Evolutionary conservation across 1,139 yeast genomes (phyloP).

Genomic region (Ogataea hybrid): DNA sequence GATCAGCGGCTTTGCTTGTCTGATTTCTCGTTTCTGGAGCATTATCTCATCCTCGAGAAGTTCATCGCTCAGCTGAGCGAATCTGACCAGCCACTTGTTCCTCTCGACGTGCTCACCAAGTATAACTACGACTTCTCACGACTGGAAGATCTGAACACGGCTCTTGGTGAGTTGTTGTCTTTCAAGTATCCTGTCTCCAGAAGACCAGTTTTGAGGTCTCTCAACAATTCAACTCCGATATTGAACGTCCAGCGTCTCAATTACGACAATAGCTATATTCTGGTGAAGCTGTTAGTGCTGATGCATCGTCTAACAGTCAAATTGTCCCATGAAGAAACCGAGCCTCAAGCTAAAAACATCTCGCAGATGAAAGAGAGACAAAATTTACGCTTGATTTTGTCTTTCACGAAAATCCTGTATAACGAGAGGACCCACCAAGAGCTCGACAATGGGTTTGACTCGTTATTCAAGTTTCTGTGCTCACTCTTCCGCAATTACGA

Average conservation of each 20-base stretch:
- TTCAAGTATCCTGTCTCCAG: constrained; percentile 13
- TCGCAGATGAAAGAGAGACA: constrained; percentile 26
- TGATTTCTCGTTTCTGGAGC: constrained; percentile 35
- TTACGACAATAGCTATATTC: constrained; percentile 30
- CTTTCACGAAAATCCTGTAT: constrained; percentile 31
- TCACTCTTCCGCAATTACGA: constrained; percentile 24
- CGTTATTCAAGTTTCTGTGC: constrained; percentile 28
- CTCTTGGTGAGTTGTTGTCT: constrained; percentile 20
- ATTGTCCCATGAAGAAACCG: constrained; percentile 25
- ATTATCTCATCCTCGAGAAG: constrained; percentile 29
- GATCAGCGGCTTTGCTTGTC: constrained; percentile 37
- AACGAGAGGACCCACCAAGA: constrained; percentile 19
- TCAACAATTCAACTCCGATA: constrained; percentile 9
- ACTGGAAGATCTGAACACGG: constrained; percentile 14
- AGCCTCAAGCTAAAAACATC: constrained; percentile 24
- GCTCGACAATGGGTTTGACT: constrained; percentile 29
- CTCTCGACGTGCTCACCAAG: constrained; percentile 20
- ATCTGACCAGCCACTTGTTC: constrained; percentile 28
- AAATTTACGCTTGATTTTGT: constrained; percentile 26
- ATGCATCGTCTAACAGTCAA: constrained; percentile 25
- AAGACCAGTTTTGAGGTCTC: not conserved
- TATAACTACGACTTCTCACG: constrained; percentile 16
- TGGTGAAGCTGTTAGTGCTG: constrained; percentile 30
- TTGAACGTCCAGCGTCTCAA: constrained; percentile 9
- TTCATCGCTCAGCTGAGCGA: constrained; percentile 28